Conservation (phyloP, 2,329 filamentous ascomycete genomes). For the Ascochyta koolunga region DNA sequence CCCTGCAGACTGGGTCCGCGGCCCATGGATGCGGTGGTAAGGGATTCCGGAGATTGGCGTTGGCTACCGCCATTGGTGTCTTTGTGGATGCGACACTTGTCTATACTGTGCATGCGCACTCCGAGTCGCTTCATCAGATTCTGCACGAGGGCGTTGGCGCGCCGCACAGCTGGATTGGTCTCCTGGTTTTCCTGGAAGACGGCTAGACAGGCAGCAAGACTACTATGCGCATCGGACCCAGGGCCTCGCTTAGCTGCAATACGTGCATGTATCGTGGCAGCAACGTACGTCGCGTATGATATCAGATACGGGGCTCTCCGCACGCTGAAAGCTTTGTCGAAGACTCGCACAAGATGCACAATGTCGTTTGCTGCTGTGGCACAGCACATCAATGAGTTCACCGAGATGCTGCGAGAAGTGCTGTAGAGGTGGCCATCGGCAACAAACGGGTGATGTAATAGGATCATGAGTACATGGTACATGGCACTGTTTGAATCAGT, state of each 20-base stretch:
- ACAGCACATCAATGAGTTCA: constrained; percentile 54
- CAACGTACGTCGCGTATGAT: constrained; percentile 62
- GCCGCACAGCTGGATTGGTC: constrained; percentile 57
- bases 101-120: constrained; percentile 20
- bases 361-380: constrained; percentile 56
- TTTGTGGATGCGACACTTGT: constrained; percentile 27
- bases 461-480: constrained; percentile 59
- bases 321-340: constrained; percentile 55
- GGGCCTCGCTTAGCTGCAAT: constrained; percentile 53
- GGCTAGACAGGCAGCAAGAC: constrained; percentile 53
- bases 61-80: constrained; percentile 3
- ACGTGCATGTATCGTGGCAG: constrained; percentile 59
- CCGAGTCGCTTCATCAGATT: constrained; percentile 55
- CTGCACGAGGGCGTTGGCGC: constrained; percentile 54
- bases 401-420: constrained; percentile 48
- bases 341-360: constrained; percentile 52
- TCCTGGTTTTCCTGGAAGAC: constrained; percentile 58
- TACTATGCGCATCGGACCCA: constrained; percentile 46
- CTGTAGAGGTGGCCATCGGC: constrained; percentile 57
- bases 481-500: constrained; percentile 43
- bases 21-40: constrained; percentile 14
- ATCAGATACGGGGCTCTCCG: constrained; percentile 59
- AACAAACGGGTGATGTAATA: constrained; percentile 62
- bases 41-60: constrained; percentile 9
- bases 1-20: constrained; percentile 34